These are phyloP conservation scores for Coriaria nepalensis DNA, from an alignment of 306 rosid genomes.

Conservation along the genomic window DNA sequence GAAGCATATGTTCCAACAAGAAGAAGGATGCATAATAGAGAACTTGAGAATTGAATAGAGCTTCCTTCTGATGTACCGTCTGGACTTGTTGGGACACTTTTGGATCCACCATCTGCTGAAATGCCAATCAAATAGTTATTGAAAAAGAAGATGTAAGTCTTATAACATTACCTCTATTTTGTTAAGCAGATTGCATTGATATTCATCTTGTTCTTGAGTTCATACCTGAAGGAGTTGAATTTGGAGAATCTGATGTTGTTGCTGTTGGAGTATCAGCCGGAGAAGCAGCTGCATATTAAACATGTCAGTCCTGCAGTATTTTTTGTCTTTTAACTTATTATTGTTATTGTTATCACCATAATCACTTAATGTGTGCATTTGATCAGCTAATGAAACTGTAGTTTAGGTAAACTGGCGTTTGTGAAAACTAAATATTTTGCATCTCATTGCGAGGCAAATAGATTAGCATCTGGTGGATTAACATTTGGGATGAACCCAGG, in stretches of 20 bases:
- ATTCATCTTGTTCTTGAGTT: background rate
- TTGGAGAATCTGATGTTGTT: slow-evolving; percentile 36
- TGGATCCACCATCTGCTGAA: slow-evolving; percentile 37
- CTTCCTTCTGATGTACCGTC: slow-evolving; percentile 38
- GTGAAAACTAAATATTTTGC: too few relatives aligned
- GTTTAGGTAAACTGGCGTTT: too few relatives aligned
- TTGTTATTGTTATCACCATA: background rate
- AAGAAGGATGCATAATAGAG: slow-evolving; percentile 23
- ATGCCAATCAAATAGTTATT: background rate
- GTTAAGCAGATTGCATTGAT: background rate
- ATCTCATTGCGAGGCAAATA: too few relatives aligned
- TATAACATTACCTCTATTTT: background rate
- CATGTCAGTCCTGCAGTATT: slow-evolving; percentile 15
- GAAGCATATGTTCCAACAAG: slow-evolving; percentile 31
- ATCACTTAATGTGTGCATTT: too few relatives aligned
- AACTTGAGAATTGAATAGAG: slow-evolving; percentile 34
- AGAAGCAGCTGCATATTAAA: slow-evolving; percentile 27
- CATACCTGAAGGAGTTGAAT: slow-evolving; percentile 47
- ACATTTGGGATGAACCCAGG: too few relatives aligned
- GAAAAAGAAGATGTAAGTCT: background rate
- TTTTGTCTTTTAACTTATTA: background rate
- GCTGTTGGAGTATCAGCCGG: slow-evolving; percentile 58
- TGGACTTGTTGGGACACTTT: slow-evolving; percentile 30
- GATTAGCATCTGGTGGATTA: too few relatives aligned
- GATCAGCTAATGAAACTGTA: too few relatives aligned